Conservation (phyloP, 129 eudicot genomes). For the Calendula officinalis region DNA sequence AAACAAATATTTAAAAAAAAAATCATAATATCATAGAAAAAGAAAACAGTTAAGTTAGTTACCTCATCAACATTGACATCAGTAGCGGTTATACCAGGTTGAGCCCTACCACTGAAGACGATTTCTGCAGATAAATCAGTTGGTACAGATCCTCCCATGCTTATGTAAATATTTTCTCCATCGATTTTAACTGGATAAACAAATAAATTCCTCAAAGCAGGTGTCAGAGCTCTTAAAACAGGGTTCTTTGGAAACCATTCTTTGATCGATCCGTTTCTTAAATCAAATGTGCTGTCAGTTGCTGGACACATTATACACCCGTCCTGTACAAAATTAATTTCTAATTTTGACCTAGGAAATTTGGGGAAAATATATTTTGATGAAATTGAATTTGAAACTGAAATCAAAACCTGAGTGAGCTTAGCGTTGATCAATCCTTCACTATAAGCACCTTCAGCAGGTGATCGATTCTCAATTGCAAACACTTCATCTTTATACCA, state of each 20-base stretch:
- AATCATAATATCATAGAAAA: not conserved
- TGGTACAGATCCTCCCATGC: constrained; percentile 48
- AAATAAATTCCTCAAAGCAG: constrained; percentile 61
- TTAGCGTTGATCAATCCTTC: constrained; percentile 94
- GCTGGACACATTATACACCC: constrained; percentile 96
- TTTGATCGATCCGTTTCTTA: constrained; percentile 75
- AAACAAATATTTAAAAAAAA: constrained; percentile 7
- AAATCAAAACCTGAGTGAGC: constrained; percentile 79
- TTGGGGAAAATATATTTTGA: not conserved
- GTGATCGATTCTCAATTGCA: constrained; percentile 91
- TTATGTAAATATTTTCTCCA: constrained; percentile 74
- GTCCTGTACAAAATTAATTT: constrained; percentile 49
- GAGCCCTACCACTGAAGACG: constrained; percentile 85
- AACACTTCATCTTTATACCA: constrained; percentile 84
- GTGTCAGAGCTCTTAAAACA: constrained; percentile 79
- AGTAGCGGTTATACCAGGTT: constrained; percentile 79
- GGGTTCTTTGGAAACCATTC: constrained; percentile 99
- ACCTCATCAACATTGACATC: constrained; percentile 94
- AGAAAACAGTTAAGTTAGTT: constrained; percentile 7
- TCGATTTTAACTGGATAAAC: constrained; percentile 77
- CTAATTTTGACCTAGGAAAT: not conserved
- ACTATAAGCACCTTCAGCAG: constrained; percentile 95
- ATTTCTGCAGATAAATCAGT: constrained; percentile 76
- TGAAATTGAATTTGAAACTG: not conserved
- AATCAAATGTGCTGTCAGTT: constrained; percentile 85